Evolutionary conservation across 1,139 yeast genomes (phyloP).

Genomic region (Scheffersomyces quercinus): DNA sequence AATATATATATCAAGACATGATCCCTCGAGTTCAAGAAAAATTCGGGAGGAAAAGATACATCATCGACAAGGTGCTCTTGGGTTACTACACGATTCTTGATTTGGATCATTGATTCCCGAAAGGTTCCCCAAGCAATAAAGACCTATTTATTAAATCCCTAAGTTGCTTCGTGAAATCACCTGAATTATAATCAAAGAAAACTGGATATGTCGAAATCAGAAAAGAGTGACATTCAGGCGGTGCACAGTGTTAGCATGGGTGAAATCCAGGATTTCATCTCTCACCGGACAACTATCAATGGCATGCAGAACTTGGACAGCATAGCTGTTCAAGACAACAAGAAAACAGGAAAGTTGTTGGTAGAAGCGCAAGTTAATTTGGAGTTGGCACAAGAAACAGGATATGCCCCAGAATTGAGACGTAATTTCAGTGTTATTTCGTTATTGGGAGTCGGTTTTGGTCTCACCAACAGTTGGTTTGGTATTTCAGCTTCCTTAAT

Average conservation of each 20-base stretch:
- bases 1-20: no score
- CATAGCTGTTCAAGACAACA: slow-evolving; percentile 10
- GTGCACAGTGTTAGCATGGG: slow-evolving; percentile 21
- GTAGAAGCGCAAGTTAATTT: slow-evolving; percentile 35
- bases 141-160: no score
- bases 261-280: slow-evolving; percentile 19
- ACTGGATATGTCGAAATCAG: neutral
- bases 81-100: no score
- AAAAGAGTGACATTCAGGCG: slow-evolving; percentile 12
- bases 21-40: no score
- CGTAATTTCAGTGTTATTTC: slow-evolving; percentile 56
- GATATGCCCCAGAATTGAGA: slow-evolving; percentile 42
- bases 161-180: no score
- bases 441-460: slow-evolving; percentile 51
- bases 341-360: slow-evolving; percentile 18
- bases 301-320: slow-evolving; percentile 7
- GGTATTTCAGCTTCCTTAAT: slow-evolving; percentile 53
- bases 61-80: no score
- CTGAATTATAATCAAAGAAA: no score
- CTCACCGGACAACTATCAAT: slow-evolving; percentile 8
- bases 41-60: no score
- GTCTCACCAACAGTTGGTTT: slow-evolving; percentile 56
- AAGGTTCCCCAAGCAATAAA: no score
- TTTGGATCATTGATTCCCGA: no score
- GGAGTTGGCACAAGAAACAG: slow-evolving; percentile 33